Base-by-base conservation (phyloP, 2,329 filamentous ascomycete species). In the Piedraia hortae region DNA sequence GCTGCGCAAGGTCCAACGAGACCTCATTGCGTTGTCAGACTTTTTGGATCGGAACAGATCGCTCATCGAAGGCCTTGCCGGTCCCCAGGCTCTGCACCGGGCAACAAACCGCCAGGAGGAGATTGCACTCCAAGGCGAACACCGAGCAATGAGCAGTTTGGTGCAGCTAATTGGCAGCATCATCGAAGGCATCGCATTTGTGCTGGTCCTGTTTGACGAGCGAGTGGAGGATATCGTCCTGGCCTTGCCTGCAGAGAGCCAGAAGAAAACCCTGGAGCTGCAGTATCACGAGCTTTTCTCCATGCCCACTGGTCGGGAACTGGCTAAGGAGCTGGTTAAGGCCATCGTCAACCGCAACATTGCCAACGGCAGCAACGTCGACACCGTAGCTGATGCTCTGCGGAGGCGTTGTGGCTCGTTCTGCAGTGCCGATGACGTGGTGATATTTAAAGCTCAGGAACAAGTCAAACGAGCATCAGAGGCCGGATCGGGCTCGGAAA, bases 281-380 rank as follows among this genome's bases (percentile, higher is more conserved):
- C 91, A 77, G 0, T 97, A 75, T 38, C 77, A 93, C 42, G 61
- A 63, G 20, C 61, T 97, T 0, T 93, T 97, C 43, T 73, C 75
- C 3, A 9, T 17, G 8, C 65, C 70, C 18, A 47, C 58, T 4
- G 85, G 85, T 14, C 77, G 77, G 34, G 77, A 90, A 6, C 60
- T 93, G 12, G 88, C 82, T 3, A 91, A 90, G 45, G 62, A 90
- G 24, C 56, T 97, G 2, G 85, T 97, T 25, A 97, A 93, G 44
- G 78, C 82, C 1, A 93, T 97, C 37, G 85, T 97, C 24, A 93
- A 93, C 44, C 68, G 80, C 37, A 97, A 90, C 43, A 97, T 97
- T 35, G 73, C 82, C 26, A 90, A 77, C 37, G 85, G 88, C 6
- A 82, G 80, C 4, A 97, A 93, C 31, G 82, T 97, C 10, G 88